phyloP scores from a whole-genome alignment of 164 flowering plant genomes.

The Dillenia suffruticosa region DNA sequence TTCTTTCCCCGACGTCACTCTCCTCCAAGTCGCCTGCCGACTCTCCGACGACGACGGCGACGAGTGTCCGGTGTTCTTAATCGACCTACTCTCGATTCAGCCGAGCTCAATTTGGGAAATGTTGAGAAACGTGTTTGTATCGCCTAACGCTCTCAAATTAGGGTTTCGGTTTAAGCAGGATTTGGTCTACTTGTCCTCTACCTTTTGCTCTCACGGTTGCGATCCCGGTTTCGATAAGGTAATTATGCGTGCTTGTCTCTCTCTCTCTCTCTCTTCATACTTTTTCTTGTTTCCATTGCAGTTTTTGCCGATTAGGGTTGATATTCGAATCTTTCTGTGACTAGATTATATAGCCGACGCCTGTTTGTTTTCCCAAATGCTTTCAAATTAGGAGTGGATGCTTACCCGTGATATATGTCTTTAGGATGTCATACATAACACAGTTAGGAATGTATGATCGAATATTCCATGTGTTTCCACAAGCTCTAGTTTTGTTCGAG shows the following conservation, averaged over 20 bases:
- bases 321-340: too few species aligned
- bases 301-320: too few species aligned
- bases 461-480: too few species aligned
- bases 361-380: too few species aligned
- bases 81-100: slow-evolving; percentile 51
- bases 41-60: slow-evolving; percentile 15
- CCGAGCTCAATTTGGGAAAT: slow-evolving; percentile 47
- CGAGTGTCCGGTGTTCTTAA: slow-evolving; percentile 48
- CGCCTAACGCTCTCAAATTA: slow-evolving; percentile 60
- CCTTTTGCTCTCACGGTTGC: slow-evolving; percentile 58
- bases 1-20: slow-evolving; percentile 62
- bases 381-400: too few species aligned
- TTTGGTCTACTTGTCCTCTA: slow-evolving; percentile 68
- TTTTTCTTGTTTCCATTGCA: too few species aligned
- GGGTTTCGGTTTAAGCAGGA: slow-evolving; percentile 93
- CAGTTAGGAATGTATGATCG: too few species aligned
- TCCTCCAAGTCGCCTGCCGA: slow-evolving; percentile 86
- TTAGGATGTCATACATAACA: too few species aligned
- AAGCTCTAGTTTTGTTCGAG: too few species aligned
- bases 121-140: slow-evolving; percentile 52
- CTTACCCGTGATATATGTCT: too few species aligned
- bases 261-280: too few species aligned
- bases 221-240: slow-evolving; percentile 71
- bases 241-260: background rate
- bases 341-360: too few species aligned